Evolutionary conservation across 2,329 filamentous ascomycete genomes (phyloP).

Genomic region (Neocucurbitaria cava): DNA sequence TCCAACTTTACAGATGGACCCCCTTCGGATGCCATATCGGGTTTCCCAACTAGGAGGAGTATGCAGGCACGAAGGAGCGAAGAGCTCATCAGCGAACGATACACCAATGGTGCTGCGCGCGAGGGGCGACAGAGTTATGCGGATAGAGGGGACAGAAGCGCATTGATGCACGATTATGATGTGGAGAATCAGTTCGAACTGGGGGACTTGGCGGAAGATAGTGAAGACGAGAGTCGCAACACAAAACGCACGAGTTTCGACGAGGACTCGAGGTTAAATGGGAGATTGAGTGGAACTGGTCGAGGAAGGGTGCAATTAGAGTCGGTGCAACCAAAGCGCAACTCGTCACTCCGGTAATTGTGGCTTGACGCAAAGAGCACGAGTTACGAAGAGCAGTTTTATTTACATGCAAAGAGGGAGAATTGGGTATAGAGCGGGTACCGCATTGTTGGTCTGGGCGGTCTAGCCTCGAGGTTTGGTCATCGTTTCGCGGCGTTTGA

Average conservation of each 20-base stretch:
- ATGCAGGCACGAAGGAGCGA: constrained; percentile 84
- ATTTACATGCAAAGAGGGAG: background rate
- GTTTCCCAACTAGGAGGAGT: constrained; percentile 86
- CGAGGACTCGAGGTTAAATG: constrained; percentile 18
- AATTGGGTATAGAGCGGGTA: constrained; percentile 1
- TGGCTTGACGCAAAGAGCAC: background rate
- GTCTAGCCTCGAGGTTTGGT: background rate
- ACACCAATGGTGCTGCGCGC: constrained; percentile 47
- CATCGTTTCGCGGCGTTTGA: constrained; percentile 11
- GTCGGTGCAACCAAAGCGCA: constrained; percentile 31
- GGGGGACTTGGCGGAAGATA: constrained; percentile 77
- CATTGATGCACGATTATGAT: constrained; percentile 88
- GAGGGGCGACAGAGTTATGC: constrained; percentile 19
- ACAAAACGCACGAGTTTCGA: constrained; percentile 19
- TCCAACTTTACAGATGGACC: constrained; percentile 71
- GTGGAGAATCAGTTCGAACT: constrained; percentile 78
- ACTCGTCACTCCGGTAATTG: constrained; percentile 23
- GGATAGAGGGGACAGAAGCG: constrained; percentile 70
- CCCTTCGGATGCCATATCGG: constrained; percentile 89
- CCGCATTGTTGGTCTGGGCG: constrained; percentile 15
- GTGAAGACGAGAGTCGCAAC: constrained; percentile 47
- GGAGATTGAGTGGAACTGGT: constrained; percentile 34
- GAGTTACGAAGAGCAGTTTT: background rate
- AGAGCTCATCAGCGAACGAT: constrained; percentile 50
- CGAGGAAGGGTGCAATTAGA: constrained; percentile 40